phyloP scores from a whole-genome alignment of 2,329 filamentous ascomycete species.

The Bipolaris sorokiniana region DNA sequence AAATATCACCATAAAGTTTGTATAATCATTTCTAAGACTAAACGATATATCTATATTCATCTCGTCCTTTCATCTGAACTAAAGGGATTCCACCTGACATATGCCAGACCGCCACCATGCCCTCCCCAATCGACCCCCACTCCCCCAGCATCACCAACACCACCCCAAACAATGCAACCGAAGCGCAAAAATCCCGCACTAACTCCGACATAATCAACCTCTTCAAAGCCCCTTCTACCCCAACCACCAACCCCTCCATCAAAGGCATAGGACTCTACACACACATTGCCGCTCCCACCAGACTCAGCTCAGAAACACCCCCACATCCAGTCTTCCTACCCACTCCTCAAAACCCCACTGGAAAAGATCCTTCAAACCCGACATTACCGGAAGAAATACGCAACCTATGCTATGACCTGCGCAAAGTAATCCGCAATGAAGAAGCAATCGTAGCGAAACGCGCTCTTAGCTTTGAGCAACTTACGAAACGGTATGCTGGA shows the following conservation, averaged over 20 bases:
- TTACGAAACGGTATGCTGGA: conserved; percentile 5
- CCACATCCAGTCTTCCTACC: conserved; percentile 10
- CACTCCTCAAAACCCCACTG: background rate
- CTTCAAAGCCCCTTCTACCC: conserved; percentile 7
- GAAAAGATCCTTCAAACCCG: background rate
- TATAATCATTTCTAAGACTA: no score
- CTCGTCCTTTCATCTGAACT: no score
- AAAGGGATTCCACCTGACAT: background rate
- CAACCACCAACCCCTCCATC: conserved; percentile 14
- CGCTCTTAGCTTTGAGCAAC: conserved; percentile 4
- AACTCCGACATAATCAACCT: conserved; percentile 30
- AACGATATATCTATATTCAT: no score
- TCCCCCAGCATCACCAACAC: background rate
- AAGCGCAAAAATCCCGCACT: conserved; percentile 21
- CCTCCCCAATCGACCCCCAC: background rate
- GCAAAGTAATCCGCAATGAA: conserved; percentile 1
- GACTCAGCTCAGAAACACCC: background rate
- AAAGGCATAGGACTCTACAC: conserved; percentile 39
- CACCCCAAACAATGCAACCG: conserved; percentile 19
- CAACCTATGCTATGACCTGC: conserved; percentile 2
- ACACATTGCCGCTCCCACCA: conserved; percentile 22
- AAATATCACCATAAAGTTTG: no score
- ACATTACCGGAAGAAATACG: background rate
- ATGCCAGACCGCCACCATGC: background rate
- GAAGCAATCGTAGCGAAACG: background rate